Evolutionary conservation across 108 stramenopile genomes (phyloP).

Genomic region (Nitzschia sp.): DNA sequence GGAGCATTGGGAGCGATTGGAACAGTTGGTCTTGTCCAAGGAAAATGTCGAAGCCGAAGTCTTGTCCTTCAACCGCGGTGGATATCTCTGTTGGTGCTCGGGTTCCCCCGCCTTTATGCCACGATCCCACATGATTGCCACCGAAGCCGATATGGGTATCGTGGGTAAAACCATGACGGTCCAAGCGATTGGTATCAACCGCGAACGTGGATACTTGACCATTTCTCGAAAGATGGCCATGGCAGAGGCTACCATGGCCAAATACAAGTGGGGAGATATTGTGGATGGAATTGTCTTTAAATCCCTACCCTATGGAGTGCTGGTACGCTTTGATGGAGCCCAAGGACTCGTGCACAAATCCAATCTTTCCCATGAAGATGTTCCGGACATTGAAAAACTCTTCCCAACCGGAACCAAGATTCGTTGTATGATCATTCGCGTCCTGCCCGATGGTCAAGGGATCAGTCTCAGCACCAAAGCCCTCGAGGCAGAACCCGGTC

Average conservation of each 20-base stretch:
- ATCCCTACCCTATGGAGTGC: constrained; percentile 97
- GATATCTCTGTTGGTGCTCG: constrained; percentile 90
- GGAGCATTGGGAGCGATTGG: constrained; percentile 86
- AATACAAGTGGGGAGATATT: constrained; percentile 89
- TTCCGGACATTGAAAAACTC: constrained; percentile 89
- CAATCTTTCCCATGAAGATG: constrained; percentile 96
- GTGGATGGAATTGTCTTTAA: constrained; percentile 91
- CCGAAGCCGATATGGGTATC: constrained; percentile 82
- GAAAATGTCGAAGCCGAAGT: constrained; percentile 88
- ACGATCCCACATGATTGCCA: constrained; percentile 89
- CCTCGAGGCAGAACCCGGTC: constrained; percentile 95
- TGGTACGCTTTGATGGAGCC: constrained; percentile 94
- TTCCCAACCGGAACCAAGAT: constrained; percentile 87
- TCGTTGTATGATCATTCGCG: constrained; percentile 98
- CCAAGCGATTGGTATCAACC: constrained; percentile 94
- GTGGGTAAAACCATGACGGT: constrained; percentile 82
- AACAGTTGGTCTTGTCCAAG: constrained; percentile 69
- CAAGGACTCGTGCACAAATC: constrained; percentile 96
- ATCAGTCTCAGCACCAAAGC: constrained; percentile 96
- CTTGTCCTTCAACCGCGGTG: constrained; percentile 91
- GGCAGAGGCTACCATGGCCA: constrained; percentile 90
- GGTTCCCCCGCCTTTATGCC: constrained; percentile 95
- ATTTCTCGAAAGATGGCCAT: constrained; percentile 94
- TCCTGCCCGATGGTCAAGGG: constrained; percentile 93
- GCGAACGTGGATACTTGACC: constrained; percentile 91